A percentile compares a stretch with the other conserved stretches of the same genome.
Evolutionary conservation across 2,329 filamentous ascomycete species (phyloP).

Genomic region (Kalmusia sp.): DNA sequence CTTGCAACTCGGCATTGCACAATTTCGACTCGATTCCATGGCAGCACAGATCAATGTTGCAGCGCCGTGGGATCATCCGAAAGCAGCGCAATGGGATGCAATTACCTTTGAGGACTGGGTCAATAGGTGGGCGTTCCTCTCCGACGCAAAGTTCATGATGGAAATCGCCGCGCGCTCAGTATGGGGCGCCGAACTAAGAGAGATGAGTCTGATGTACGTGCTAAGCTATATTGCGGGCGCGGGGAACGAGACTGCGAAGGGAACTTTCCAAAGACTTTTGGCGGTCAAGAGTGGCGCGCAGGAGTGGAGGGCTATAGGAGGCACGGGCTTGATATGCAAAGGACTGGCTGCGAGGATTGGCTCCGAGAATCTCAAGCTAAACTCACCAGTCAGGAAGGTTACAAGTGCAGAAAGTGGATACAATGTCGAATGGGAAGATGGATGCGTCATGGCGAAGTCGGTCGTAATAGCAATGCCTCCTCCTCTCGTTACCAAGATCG

Average conservation of each 20-base stretch:
- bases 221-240: slow-evolving; percentile 28
- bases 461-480: slow-evolving; percentile 60
- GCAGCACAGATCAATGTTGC: slow-evolving; percentile 25
- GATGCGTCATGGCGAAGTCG: slow-evolving; percentile 48
- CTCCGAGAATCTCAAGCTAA: slow-evolving; percentile 20
- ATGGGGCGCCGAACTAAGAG: slow-evolving; percentile 19
- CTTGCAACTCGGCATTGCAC: slow-evolving; percentile 15
- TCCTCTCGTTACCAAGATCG: slow-evolving; percentile 54
- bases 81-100: slow-evolving; percentile 20
- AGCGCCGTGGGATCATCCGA: slow-evolving; percentile 22
- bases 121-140: not conserved
- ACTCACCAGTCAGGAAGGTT: slow-evolving; percentile 23
- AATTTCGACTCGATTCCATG: slow-evolving; percentile 22
- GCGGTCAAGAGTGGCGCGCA: slow-evolving; percentile 22
- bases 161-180: slow-evolving; percentile 14
- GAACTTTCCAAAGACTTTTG: slow-evolving; percentile 20
- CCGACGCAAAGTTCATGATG: slow-evolving; percentile 20
- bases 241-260: slow-evolving; percentile 23
- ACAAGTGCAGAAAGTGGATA: slow-evolving; percentile 20
- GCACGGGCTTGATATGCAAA: slow-evolving; percentile 27
- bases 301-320: slow-evolving; percentile 27
- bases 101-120: slow-evolving; percentile 22
- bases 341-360: slow-evolving; percentile 23
- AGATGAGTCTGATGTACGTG: slow-evolving; percentile 25
- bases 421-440: slow-evolving; percentile 19